Conservation (phyloP, 1,284 basidiomycete genomes). For the Puccinia novopanici region DNA sequence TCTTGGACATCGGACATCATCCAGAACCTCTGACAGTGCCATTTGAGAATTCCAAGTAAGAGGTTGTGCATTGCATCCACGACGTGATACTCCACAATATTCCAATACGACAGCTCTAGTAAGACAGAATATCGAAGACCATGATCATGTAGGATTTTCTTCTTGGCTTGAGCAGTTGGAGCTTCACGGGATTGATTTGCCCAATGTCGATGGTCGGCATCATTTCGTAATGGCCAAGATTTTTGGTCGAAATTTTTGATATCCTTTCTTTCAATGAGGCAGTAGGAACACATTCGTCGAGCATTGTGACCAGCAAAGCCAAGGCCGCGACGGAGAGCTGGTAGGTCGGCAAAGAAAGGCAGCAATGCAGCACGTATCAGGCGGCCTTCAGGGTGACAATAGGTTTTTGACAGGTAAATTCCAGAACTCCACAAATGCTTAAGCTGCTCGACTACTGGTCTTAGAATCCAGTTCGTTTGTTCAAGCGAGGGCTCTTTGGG, state of each 20-base stretch:
- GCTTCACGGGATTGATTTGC: slow-evolving; percentile 25
- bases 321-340: slow-evolving; percentile 40
- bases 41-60: too few relatives aligned
- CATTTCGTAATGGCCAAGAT: slow-evolving; percentile 15
- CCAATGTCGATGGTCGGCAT: slow-evolving; percentile 17
- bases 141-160: slow-evolving; percentile 25
- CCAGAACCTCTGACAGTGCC: too few relatives aligned
- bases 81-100: slow-evolving; percentile 37
- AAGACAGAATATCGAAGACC: slow-evolving; percentile 42
- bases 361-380: background rate
- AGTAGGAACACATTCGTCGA: slow-evolving; percentile 49
- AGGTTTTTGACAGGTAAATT: slow-evolving; percentile 54
- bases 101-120: slow-evolving; percentile 39
- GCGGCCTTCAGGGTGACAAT: background rate
- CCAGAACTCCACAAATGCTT: slow-evolving; percentile 55
- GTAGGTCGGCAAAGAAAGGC: slow-evolving; percentile 38
- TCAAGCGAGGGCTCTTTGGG: slow-evolving; percentile 51
- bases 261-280: slow-evolving; percentile 24
- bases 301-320: slow-evolving; percentile 43
- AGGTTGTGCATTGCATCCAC: slow-evolving; percentile 48
- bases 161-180: background rate
- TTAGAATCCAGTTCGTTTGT: slow-evolving; percentile 57
- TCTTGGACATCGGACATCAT: slow-evolving; percentile 33
- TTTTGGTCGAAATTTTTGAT: slow-evolving; percentile 16
- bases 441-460: slow-evolving; percentile 58